These are phyloP conservation scores for Wickerhamiella kazuoi DNA, from an alignment of 805 yeast genomes.

Conservation along the genomic window DNA sequence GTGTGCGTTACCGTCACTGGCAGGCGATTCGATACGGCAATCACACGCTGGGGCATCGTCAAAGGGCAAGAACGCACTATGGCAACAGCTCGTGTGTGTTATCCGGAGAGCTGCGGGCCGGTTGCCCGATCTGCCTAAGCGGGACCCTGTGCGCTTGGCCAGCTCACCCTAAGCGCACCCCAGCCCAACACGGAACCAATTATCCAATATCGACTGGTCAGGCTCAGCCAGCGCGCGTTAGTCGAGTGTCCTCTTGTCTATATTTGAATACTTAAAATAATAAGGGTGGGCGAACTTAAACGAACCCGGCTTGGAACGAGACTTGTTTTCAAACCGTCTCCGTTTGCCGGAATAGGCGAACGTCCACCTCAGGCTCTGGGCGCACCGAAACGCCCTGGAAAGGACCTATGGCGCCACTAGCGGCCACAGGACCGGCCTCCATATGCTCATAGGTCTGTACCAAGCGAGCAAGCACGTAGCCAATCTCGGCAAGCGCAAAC, in stretches of 20 bases:
- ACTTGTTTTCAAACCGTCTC: no score
- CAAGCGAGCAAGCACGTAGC: constrained; percentile 26
- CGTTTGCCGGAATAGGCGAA: no score
- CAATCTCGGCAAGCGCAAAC: constrained; percentile 31
- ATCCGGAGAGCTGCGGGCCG: background rate
- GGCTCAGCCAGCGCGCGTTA: no score
- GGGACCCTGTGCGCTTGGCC: background rate
- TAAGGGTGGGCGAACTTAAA: no score
- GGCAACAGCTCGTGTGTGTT: no score
- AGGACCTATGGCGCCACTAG: background rate
- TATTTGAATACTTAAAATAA: no score
- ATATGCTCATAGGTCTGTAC: constrained; percentile 18
- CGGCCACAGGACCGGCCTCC: constrained; percentile 2
- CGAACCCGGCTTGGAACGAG: no score
- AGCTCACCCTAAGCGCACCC: no score
- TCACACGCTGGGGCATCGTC: constrained; percentile 23
- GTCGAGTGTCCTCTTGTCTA: no score
- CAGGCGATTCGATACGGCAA: constrained; percentile 85
- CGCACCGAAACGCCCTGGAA: background rate
- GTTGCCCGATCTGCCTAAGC: background rate
- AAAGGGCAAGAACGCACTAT: no score
- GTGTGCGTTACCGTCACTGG: constrained; percentile 67
- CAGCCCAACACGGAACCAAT: no score
- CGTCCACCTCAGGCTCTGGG: constrained; percentile 4
- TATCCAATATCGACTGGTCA: no score